These are phyloP conservation scores for Cercospora zeina DNA, from an alignment of 2,329 filamentous ascomycete species.

Conservation along the genomic window DNA sequence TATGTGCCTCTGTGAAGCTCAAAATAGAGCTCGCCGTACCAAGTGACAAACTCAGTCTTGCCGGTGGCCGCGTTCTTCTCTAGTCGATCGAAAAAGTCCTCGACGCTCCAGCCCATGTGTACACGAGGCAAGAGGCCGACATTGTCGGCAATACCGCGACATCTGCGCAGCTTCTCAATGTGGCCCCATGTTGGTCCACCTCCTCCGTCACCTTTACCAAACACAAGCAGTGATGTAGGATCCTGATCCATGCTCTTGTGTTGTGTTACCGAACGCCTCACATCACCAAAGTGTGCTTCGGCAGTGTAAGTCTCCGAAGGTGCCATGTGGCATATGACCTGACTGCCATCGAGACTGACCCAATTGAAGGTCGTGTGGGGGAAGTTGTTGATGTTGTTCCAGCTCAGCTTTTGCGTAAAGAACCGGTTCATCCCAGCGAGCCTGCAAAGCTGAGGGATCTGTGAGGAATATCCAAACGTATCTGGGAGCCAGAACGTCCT, in stretches of 20 bases:
- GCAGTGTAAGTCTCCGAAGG: constrained; percentile 95
- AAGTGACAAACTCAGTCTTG: constrained; percentile 77
- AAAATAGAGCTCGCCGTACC: constrained; percentile 98
- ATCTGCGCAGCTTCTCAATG: constrained; percentile 89
- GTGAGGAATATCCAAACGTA: constrained; percentile 95
- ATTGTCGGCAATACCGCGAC: constrained; percentile 87
- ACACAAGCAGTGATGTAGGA: constrained; percentile 83
- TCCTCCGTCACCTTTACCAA: constrained; percentile 94
- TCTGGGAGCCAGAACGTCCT: constrained; percentile 97
- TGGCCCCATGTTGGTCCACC: constrained; percentile 93
- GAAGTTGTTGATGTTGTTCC: constrained; percentile 99
- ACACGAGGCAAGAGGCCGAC: constrained; percentile 80
- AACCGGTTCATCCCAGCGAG: constrained; percentile 95
- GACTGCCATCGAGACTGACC: constrained; percentile 92
- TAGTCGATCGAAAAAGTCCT: constrained; percentile 87
- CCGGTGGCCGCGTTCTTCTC: constrained; percentile 68
- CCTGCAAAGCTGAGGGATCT: constrained; percentile 89
- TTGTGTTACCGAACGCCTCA: constrained; percentile 82
- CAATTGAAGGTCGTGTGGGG: constrained; percentile 99
- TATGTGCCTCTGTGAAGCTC: constrained; percentile 96
- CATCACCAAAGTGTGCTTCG: constrained; percentile 89
- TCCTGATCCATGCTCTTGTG: constrained; percentile 97
- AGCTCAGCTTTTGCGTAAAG: constrained; percentile 97
- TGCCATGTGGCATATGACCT: constrained; percentile 97
- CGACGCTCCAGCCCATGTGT: constrained; percentile 84